Conservation (phyloP, 768 basidiomycete genomes). For the Lactifluus volemus region DNA sequence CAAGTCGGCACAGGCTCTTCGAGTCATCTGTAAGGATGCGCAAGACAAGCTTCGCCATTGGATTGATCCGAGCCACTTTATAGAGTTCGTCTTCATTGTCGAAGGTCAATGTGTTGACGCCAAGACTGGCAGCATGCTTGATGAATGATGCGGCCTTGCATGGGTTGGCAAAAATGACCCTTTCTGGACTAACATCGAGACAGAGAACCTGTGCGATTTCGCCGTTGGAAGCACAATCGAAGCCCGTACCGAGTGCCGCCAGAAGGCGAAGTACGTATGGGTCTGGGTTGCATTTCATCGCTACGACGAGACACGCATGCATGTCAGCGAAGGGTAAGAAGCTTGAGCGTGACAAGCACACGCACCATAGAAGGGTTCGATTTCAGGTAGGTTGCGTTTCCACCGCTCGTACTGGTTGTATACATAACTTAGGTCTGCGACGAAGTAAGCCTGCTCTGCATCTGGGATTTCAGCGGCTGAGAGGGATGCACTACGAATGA, state of each 20-base stretch:
- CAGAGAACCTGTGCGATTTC: constrained; percentile 80
- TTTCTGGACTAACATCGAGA: constrained; percentile 63
- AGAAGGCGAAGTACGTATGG: constrained; percentile 88
- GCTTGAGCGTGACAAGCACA: constrained; percentile 25
- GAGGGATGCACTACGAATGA: constrained; percentile 52
- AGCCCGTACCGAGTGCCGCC: constrained; percentile 83
- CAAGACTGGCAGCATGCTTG: constrained; percentile 66
- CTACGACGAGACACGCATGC: constrained; percentile 33
- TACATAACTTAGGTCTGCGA: constrained; percentile 85
- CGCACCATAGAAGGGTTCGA: constrained; percentile 93
- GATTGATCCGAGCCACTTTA: constrained; percentile 81
- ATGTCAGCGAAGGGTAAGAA: constrained; percentile 51
- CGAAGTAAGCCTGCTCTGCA: constrained; percentile 94
- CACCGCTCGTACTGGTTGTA: constrained; percentile 82
- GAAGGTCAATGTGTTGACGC: constrained; percentile 94
- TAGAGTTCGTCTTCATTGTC: constrained; percentile 95
- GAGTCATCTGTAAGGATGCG: constrained; percentile 98
- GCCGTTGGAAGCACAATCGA: constrained; percentile 94
- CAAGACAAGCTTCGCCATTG: constrained; percentile 76
- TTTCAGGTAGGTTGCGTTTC: constrained; percentile 64
- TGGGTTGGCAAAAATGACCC: constrained; percentile 96
- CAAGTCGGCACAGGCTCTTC: constrained; percentile 86
- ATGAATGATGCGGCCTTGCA: constrained; percentile 96
- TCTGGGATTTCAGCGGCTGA: constrained; percentile 49
- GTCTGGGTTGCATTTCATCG: constrained; percentile 98